Percentiles rank a stretch among this genome's conserved stretches.
Conservation (phyloP, 2,329 filamentous ascomycete genomes). For the Chalaropsis ovoidea region DNA sequence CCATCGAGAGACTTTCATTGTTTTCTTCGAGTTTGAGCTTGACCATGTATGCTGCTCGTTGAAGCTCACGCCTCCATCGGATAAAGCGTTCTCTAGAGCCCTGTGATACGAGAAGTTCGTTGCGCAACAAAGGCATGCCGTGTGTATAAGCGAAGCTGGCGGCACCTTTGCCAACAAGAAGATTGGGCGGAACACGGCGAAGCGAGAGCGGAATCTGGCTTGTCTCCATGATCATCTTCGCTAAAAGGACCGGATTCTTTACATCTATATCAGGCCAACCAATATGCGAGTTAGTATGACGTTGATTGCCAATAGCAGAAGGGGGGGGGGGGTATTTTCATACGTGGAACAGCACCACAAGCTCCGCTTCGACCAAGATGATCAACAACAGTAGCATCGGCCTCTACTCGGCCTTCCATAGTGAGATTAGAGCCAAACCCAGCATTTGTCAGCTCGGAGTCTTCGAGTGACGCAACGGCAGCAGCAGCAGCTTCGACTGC, state of each 20-base stretch:
- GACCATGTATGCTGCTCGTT: constrained; percentile 37
- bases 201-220: constrained; percentile 70
- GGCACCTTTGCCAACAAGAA: constrained; percentile 78
- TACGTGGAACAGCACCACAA: constrained; percentile 82
- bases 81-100: constrained; percentile 68
- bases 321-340: constrained; percentile 27
- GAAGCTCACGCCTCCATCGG: constrained; percentile 67
- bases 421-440: constrained; percentile 92
- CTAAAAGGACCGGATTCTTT: constrained; percentile 83
- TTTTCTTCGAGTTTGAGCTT: constrained; percentile 36
- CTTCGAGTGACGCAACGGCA: constrained; percentile 77
- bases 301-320: background rate
- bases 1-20: constrained; percentile 25
- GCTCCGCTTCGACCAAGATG: constrained; percentile 85
- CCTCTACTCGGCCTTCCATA: constrained; percentile 83
- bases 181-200: constrained; percentile 81
- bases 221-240: constrained; percentile 69
- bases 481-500: constrained; percentile 85
- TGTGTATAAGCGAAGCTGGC: constrained; percentile 74
- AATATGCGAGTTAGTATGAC: background rate
- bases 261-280: constrained; percentile 50
- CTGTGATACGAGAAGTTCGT: constrained; percentile 69
- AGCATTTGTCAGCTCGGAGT: constrained; percentile 91
- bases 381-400: constrained; percentile 88
- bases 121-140: constrained; percentile 60